Evolutionary conservation across 768 basidiomycete species (phyloP).

Genomic region (Heimioporus sp.): DNA sequence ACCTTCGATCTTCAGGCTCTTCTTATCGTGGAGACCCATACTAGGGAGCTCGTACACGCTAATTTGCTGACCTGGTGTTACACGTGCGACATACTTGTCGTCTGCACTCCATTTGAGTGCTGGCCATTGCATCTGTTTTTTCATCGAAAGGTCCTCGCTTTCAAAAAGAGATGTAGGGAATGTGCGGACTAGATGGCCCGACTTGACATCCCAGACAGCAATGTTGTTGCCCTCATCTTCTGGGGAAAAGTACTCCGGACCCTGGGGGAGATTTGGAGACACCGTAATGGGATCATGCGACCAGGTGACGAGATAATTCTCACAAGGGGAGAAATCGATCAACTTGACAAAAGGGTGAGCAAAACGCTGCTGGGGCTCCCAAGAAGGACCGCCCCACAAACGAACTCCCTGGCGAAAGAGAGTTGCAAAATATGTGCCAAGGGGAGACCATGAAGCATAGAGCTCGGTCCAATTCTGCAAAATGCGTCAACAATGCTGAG

Average conservation of each 20-base stretch:
- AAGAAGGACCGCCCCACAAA: constrained; percentile 92
- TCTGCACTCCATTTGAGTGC: constrained; percentile 96
- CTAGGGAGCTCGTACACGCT: constrained; percentile 93
- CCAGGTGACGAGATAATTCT: constrained; percentile 96
- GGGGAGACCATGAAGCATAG: constrained; percentile 95
- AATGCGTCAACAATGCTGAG: constrained; percentile 9
- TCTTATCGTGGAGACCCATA: constrained; percentile 94
- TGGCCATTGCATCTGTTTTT: constrained; percentile 93
- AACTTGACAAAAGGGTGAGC: constrained; percentile 94
- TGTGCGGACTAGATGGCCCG: constrained; percentile 87
- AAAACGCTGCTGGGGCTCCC: constrained; percentile 86
- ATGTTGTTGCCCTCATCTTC: constrained; percentile 97
- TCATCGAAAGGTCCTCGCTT: constrained; percentile 53
- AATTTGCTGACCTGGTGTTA: constrained; percentile 90
- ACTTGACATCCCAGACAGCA: constrained; percentile 98
- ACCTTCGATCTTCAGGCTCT: constrained; percentile 95
- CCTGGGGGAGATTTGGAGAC: constrained; percentile 75
- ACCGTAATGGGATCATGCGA: constrained; percentile 91
- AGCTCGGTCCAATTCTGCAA: constrained; percentile 91
- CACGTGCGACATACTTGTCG: constrained; percentile 89
- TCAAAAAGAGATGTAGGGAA: constrained; percentile 70
- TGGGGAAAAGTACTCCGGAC: constrained; percentile 82
- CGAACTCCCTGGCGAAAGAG: constrained; percentile 94
- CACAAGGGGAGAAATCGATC: constrained; percentile 96
- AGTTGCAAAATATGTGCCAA: constrained; percentile 92